These are phyloP conservation scores for Boletus reticulatus DNA, from an alignment of 768 basidiomycete species.

Conservation along the genomic window DNA sequence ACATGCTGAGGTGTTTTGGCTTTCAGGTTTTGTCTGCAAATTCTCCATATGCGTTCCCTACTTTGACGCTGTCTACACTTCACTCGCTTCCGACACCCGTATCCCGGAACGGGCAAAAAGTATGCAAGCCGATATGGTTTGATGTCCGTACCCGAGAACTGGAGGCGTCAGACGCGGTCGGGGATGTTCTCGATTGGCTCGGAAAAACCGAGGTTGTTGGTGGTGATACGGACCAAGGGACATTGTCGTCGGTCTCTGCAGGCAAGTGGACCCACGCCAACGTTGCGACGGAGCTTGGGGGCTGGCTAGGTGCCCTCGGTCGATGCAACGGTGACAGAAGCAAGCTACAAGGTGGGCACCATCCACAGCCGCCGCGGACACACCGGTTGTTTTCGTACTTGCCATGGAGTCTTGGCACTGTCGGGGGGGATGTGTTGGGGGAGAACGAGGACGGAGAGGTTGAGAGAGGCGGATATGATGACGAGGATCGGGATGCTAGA, in stretches of 20 bases:
- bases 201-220: conserved; percentile 26
- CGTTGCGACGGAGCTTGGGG: conserved; percentile 59
- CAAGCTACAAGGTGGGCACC: background rate
- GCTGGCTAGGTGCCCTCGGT: conserved; percentile 52
- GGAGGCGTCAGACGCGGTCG: conserved; percentile 58
- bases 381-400: conserved; percentile 55
- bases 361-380: conserved; percentile 23
- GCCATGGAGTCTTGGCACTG: conserved; percentile 38
- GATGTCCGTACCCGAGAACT: conserved; percentile 54
- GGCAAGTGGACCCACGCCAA: conserved; percentile 51
- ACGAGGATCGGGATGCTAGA: conserved; percentile 33
- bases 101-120: conserved; percentile 70
- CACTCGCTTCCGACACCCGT: conserved; percentile 89
- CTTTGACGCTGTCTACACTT: conserved; percentile 78
- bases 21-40: conserved; percentile 61
- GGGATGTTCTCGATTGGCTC: conserved; percentile 58
- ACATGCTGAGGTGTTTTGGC: background rate
- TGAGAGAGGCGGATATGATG: conserved; percentile 23
- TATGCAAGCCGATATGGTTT: conserved; percentile 88
- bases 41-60: conserved; percentile 80
- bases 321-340: background rate
- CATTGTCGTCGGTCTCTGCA: conserved; percentile 6
- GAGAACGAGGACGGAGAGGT: conserved; percentile 30
- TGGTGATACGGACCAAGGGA: conserved; percentile 3
- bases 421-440: conserved; percentile 20